Evolutionary conservation across 768 basidiomycete genomes (phyloP).

Genomic region (Pleurotus cornucopiae): DNA sequence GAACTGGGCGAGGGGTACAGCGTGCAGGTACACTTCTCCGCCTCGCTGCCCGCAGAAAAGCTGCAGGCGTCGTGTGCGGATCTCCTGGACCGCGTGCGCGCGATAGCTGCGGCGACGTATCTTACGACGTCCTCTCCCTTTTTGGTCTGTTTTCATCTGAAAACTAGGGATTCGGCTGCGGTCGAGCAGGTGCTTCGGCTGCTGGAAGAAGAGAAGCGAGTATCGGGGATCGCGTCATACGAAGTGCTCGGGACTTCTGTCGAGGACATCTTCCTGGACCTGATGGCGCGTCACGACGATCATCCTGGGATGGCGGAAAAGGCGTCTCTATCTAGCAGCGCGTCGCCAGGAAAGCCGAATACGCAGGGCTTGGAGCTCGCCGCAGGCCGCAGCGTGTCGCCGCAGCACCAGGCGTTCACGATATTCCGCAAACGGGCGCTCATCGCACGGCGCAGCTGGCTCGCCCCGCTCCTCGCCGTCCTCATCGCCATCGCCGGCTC

Average conservation of each 20-base stretch:
- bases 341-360: constrained; percentile 13
- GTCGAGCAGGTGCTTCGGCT: constrained; percentile 55
- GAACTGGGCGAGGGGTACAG: constrained; percentile 71
- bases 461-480: constrained; percentile 54
- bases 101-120: constrained; percentile 41
- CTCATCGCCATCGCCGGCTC: constrained; percentile 57
- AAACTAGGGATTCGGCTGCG: constrained; percentile 48
- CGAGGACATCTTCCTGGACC: constrained; percentile 75
- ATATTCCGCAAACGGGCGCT: constrained; percentile 71
- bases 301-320: constrained; percentile 5
- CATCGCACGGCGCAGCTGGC: constrained; percentile 64
- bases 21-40: constrained; percentile 47
- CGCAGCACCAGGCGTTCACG: constrained; percentile 62
- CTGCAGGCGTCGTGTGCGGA: constrained; percentile 20
- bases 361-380: constrained; percentile 35
- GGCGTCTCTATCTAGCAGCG: constrained; percentile 13
- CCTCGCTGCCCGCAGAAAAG: constrained; percentile 21
- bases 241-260: constrained; percentile 72
- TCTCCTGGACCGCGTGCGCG: constrained; percentile 38
- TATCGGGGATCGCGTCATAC: constrained; percentile 44
- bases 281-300: constrained; percentile 48
- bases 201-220: constrained; percentile 40
- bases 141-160: constrained; percentile 52
- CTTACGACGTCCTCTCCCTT: constrained; percentile 37
- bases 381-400: constrained; percentile 48